Conservation (phyloP, 148 eudicot species). For the Rhododendron molle region DNA sequence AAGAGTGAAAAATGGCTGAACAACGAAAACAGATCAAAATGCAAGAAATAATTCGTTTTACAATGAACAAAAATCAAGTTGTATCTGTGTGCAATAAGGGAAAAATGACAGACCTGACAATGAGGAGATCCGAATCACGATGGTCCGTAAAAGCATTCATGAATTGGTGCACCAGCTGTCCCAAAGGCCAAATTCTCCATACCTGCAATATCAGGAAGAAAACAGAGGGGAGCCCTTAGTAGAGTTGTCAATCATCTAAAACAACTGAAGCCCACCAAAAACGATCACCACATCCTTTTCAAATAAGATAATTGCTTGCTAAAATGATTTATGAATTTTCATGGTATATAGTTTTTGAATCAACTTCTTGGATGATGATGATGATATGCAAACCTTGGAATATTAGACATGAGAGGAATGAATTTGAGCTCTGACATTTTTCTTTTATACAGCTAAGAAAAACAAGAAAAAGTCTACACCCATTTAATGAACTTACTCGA, state of each 20-base stretch:
- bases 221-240: background rate
- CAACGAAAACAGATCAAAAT: background rate
- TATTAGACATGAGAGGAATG: background rate
- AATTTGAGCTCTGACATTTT: background rate
- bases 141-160: slow-evolving; percentile 99
- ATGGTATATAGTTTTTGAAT: background rate
- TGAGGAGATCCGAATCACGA: slow-evolving; percentile 92
- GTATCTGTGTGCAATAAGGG: background rate
- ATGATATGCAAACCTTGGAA: background rate
- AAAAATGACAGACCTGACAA: slow-evolving; percentile 59
- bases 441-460: background rate
- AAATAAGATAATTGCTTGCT: background rate
- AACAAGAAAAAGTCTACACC: background rate
- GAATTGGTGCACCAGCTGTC: slow-evolving; percentile 75
- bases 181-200: slow-evolving; percentile 96
- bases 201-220: slow-evolving; percentile 42
- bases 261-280: background rate
- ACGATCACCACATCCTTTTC: background rate
- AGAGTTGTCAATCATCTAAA: background rate
- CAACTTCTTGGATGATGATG: background rate
- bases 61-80: background rate
- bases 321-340: background rate
- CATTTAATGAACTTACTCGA: slow-evolving; percentile 56
- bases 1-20: slow-evolving; percentile 93
- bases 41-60: background rate